Percentiles rank a stretch among this genome's conserved stretches.
phyloP scores from a whole-genome alignment of 225 moss, liverwort and hornwort species.

The Marchantia paleacea region DNA sequence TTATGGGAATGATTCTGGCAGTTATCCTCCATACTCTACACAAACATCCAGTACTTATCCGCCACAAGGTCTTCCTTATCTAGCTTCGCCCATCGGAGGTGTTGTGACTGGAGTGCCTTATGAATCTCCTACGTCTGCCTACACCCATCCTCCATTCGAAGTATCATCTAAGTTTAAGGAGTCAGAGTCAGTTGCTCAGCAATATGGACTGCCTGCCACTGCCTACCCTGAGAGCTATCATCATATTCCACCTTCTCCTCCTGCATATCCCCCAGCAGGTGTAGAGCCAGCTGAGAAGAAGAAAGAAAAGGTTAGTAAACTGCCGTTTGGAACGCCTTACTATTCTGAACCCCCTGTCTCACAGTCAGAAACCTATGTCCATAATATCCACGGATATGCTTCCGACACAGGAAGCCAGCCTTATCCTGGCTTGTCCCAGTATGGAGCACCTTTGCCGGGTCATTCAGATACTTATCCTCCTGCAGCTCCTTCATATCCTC shows the following conservation, averaged over 20 bases:
- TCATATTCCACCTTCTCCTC: background rate
- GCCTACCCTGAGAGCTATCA: conserved; percentile 12
- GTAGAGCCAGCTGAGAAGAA: conserved; percentile 4
- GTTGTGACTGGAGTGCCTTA: conserved; percentile 27
- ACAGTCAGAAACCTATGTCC: conserved; percentile 17
- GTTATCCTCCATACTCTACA: conserved; percentile 21
- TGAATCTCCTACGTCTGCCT: conserved; percentile 4
- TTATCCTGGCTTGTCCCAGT: conserved; percentile 7
- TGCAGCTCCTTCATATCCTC: conserved; percentile 11
- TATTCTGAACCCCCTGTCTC: background rate
- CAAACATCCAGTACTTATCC: conserved; percentile 4
- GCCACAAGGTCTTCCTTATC: conserved; percentile 26
- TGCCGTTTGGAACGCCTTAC: background rate
- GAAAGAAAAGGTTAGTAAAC: conserved; percentile 2
- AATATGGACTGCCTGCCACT: background rate
- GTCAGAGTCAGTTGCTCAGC: conserved; percentile 5
- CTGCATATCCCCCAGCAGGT: conserved; percentile 17
- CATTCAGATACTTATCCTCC: background rate
- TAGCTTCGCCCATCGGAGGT: conserved; percentile 33
- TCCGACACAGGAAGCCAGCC: conserved; percentile 6
- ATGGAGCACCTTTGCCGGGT: conserved; percentile 1
- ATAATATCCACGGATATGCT: conserved; percentile 1
- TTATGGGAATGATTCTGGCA: background rate
- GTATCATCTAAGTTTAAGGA: background rate
- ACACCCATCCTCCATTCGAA: conserved; percentile 19